Base-by-base conservation (phyloP, 1,139 yeast species). In the Blastobotrys buckinghamii region DNA sequence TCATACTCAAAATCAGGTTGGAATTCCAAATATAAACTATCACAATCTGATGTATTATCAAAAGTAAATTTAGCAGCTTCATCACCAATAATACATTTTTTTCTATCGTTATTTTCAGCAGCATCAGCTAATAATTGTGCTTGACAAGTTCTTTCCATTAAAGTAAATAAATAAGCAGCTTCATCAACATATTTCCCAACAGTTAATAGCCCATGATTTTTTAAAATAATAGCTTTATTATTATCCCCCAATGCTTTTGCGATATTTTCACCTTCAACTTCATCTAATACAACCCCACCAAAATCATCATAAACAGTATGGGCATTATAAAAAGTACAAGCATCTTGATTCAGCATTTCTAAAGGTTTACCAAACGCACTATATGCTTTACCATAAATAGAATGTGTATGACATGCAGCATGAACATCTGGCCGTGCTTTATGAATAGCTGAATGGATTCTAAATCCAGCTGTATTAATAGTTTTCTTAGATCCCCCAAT, bases 331-430 rank as follows among this genome's bases (percentile, higher is more conserved):
- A 85, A 79, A 5, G 75, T 70, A 63, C 90, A 83, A 2, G 74
- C 84, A 60, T 85, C 95, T 67, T 85, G 95, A 68, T 82, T 84
- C 55, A 85, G 66, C 94, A 85, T 85, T 51, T 83, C 89, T 56
- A 85, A 71, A 16, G 81, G 81, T 57, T 74, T 76, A 22, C 89
- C 92, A 60, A 84, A 81, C 0, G 84, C 73, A 10, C 87, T 77
- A 67, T 79, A 85, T 0, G 95, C 84, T 62, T 83, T 83, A 46
- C 95, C 95, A 61, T 79, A 76, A 32, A 75, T 69, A 2, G 90
- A 82, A 59, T 85, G 95, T 8, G 89, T 76, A 64, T 85, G 95
- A 61, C 92, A 83, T 2, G 94, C 94, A 20, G 94, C 92, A 58
- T 79, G 72, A 17, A 85, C 82, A 57, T 85, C 90, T 1, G 90